Percentiles rank a stretch among this genome's conserved stretches.
phyloP scores from a whole-genome alignment of 768 basidiomycete genomes.

The Suillus cothurnatus region DNA sequence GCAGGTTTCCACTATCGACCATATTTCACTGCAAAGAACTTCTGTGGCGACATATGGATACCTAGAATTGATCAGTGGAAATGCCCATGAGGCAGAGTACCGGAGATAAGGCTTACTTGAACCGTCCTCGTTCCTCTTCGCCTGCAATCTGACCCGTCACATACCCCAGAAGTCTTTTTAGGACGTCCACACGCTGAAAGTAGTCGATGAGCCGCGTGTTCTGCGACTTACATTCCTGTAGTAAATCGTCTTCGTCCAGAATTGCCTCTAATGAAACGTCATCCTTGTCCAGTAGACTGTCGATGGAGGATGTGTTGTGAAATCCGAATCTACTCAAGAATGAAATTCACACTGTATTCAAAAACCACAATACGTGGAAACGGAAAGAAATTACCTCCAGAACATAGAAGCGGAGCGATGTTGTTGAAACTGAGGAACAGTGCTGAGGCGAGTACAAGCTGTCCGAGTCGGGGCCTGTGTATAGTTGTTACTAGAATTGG shows the following conservation, averaged over 20 bases:
- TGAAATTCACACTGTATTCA: conserved; percentile 11
- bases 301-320: conserved; percentile 86
- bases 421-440: conserved; percentile 9
- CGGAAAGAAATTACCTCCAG: conserved; percentile 43
- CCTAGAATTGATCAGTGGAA: conserved; percentile 41
- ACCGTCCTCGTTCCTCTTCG: conserved; percentile 74
- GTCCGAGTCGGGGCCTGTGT: conserved; percentile 6
- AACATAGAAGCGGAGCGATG: conserved; percentile 38
- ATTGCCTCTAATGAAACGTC: conserved; percentile 89
- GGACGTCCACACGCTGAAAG: conserved; percentile 78
- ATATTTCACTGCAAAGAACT: conserved; percentile 93
- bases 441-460: not conserved
- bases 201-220: conserved; percentile 89
- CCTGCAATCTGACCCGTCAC: conserved; percentile 86
- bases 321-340: conserved; percentile 74
- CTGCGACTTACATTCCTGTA: conserved; percentile 95
- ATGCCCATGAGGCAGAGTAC: conserved; percentile 10
- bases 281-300: conserved; percentile 88
- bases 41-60: conserved; percentile 94
- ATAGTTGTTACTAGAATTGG: conserved; percentile 30
- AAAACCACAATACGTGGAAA: conserved; percentile 1
- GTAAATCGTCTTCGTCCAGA: conserved; percentile 89
- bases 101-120: conserved; percentile 56
- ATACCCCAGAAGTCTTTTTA: conserved; percentile 80
- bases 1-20: conserved; percentile 92